phyloP scores from a whole-genome alignment of 2,329 filamentous ascomycete genomes.

The Coleophoma crateriformis region DNA sequence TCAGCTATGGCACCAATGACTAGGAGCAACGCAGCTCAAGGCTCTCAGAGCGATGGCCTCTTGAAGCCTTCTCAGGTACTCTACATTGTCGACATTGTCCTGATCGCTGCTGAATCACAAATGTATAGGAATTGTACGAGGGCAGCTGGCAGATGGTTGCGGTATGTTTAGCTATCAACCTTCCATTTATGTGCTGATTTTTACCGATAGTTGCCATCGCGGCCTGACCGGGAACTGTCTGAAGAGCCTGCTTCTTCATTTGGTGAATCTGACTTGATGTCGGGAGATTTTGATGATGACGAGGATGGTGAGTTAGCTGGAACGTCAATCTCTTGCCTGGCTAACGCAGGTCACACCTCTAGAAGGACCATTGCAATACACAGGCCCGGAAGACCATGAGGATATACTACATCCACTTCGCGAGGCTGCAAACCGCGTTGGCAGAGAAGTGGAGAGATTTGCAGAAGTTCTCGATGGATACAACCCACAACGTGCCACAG shows the following conservation, averaged over 20 bases:
- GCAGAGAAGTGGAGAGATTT: slow-evolving; percentile 81
- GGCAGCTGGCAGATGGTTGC: slow-evolving; percentile 24
- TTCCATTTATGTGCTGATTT: not conserved
- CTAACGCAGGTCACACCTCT: no score
- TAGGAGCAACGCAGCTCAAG: slow-evolving; percentile 11
- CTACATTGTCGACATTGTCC: not conserved
- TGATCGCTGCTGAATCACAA: not conserved
- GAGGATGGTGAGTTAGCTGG: slow-evolving; percentile 18
- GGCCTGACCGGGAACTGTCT: slow-evolving; percentile 23
- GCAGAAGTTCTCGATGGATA: slow-evolving; percentile 78
- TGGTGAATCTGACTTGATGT: slow-evolving; percentile 27
- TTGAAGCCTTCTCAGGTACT: slow-evolving; percentile 12
- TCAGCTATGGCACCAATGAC: slow-evolving; percentile 25
- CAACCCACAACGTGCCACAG: slow-evolving; percentile 43
- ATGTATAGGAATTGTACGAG: slow-evolving; percentile 21
- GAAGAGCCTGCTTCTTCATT: slow-evolving; percentile 24
- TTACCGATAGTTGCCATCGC: slow-evolving; percentile 13
- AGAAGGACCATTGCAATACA: slow-evolving; percentile 10
- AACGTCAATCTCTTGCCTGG: no score
- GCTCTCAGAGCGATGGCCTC: slow-evolving; percentile 12
- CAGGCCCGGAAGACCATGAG: slow-evolving; percentile 33
- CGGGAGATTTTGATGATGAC: slow-evolving; percentile 22
- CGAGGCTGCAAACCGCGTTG: slow-evolving; percentile 62
- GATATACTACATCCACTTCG: slow-evolving; percentile 53
- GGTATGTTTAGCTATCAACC: slow-evolving; percentile 9